Evolutionary conservation across 257 asterid species (phyloP).

Genomic region (Capsicum rhomboideum): DNA sequence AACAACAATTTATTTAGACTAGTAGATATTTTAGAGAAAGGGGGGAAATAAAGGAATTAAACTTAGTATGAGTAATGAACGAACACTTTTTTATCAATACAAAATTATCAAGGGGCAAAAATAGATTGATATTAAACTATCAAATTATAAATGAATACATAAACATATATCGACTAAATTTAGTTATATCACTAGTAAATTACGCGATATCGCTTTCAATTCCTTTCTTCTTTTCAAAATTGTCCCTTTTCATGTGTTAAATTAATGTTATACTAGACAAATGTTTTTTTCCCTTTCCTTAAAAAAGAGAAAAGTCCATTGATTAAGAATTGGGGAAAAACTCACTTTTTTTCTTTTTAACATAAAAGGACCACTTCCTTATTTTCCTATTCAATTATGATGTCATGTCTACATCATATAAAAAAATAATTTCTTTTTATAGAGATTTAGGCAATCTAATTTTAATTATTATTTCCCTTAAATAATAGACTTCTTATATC

Average conservation of each 20-base stretch:
- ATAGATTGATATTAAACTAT: too few species aligned
- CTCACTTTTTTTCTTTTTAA: not conserved
- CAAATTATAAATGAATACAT: not conserved
- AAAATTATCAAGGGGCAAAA: too few species aligned
- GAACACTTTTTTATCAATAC: too few species aligned
- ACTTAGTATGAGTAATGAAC: not conserved
- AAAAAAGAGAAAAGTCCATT: not conserved
- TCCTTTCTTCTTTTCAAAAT: not conserved
- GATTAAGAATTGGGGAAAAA: not conserved
- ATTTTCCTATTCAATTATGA: not conserved
- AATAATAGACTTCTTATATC: not conserved
- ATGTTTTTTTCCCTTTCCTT: not conserved
- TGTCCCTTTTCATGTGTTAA: not conserved
- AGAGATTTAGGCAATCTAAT: not conserved
- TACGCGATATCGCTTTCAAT: not conserved
- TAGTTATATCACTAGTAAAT: not conserved
- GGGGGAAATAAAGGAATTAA: not conserved
- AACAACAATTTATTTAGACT: not conserved
- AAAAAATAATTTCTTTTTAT: not conserved
- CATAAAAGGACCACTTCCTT: not conserved
- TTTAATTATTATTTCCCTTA: not conserved
- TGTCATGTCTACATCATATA: not conserved
- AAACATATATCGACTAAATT: not conserved
- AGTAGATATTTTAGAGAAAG: not conserved
- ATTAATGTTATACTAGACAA: not conserved